phyloP scores from a whole-genome alignment of 257 asterid species.

The Penstemon eatonii region DNA sequence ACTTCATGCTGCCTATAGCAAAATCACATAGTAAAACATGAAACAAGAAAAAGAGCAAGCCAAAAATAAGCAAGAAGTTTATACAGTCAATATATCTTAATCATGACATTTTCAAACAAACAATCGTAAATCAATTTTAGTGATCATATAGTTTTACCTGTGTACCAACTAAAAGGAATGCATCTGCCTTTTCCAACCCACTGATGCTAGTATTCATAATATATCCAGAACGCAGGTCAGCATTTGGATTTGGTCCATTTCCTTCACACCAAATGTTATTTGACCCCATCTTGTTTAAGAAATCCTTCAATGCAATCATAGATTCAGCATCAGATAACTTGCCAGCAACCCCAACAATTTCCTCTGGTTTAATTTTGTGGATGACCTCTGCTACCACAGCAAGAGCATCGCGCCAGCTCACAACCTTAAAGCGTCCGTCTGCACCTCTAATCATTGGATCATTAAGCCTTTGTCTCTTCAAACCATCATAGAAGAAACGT shows the following conservation, averaged over 20 bases:
- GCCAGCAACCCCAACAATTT: slow-evolving; percentile 95
- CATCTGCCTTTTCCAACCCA: slow-evolving; percentile 96
- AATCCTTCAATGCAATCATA: slow-evolving; percentile 91
- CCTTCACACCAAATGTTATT: slow-evolving; percentile 96
- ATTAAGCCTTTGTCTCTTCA: slow-evolving; percentile 96
- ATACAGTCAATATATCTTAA: background rate
- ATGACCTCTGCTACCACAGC: slow-evolving; percentile 80
- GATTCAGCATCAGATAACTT: slow-evolving; percentile 97
- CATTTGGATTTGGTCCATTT: slow-evolving; percentile 77
- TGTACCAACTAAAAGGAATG: slow-evolving; percentile 92
- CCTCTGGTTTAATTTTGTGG: slow-evolving; percentile 75
- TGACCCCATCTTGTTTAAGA: slow-evolving; percentile 87
- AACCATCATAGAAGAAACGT: slow-evolving; percentile 95
- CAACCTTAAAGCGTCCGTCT: slow-evolving; percentile 94
- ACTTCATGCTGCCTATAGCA: background rate
- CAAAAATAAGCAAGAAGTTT: background rate
- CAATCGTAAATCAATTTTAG: slow-evolving; percentile 19
- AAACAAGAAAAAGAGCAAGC: background rate
- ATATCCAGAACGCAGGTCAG: slow-evolving; percentile 94
- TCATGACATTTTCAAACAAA: background rate
- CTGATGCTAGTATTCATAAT: slow-evolving; percentile 87
- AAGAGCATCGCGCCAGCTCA: slow-evolving; percentile 96
- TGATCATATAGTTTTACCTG: slow-evolving; percentile 57
- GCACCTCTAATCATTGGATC: slow-evolving; percentile 97
- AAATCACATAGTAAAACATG: background rate